Base-by-base conservation (phyloP, 768 basidiomycete species). In the Serendipita sp. region DNA sequence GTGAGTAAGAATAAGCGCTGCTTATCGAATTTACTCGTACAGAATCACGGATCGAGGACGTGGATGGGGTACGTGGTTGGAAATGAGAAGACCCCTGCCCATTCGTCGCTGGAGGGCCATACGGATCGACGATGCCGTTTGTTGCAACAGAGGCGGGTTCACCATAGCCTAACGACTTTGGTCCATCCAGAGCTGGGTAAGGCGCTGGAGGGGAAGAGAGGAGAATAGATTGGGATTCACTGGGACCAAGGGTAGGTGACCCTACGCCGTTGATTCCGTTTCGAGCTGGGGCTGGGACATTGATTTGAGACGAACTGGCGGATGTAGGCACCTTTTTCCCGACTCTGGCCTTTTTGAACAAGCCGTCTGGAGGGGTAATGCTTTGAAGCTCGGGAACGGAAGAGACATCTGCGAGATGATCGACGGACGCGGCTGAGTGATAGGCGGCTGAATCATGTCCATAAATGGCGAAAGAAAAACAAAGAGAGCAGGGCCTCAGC, bases 321-420 rank as follows among this genome's bases (percentile, higher is more conserved):
- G 30, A 18, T 51, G 48, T 5, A 51, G 48, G 48, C 8, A 51
- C n/a, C 35, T 60, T 60, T 38, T 60, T 60, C 16, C 56, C 56
- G n/a, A 60, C 37, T 28, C 56, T 24, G 16, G 56, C 56, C 37
- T 60, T 60, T 60, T 38, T 32, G 56, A 60, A 60, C 16, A 60
- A 35, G 35, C 56, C 56, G 5, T 60, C 56, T 32, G 56, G 56
- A 24, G 56, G 56, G 48, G 48, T 18, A 30, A 60, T 28, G 56
- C 32, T 37, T 28, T 60, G 56, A 11, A 60, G 34, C 28, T 60
- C 56, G 16, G 56, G 56, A 4, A 60, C 34, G 30, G 56, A 28
- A n/a, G 34, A 11, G 28, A 60, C 56, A 30, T 60, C 56, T n/a
- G 56, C 56, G 28, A 60, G 34, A 30, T 35, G 18, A 38, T 60